These are phyloP conservation scores for Suhomyces guaymorum DNA, from an alignment of 1,139 yeast species.

Conservation along the genomic window DNA sequence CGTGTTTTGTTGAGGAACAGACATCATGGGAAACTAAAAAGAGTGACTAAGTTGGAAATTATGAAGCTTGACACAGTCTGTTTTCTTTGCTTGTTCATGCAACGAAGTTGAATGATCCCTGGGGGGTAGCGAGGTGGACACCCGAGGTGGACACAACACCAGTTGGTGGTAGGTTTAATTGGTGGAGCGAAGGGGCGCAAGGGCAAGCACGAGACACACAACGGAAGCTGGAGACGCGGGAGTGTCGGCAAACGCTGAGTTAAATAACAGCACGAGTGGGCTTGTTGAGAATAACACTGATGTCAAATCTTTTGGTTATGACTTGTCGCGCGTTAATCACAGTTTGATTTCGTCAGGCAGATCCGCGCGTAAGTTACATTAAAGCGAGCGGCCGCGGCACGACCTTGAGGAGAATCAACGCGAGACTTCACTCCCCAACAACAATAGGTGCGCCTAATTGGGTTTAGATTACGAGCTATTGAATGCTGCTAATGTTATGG, in stretches of 20 bases:
- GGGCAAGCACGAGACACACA: not conserved
- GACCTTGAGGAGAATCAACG: conserved; percentile 1
- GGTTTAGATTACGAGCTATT: no score
- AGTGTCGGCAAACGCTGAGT: no score
- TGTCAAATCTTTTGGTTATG: not conserved
- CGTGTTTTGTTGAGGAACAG: conserved; percentile 4
- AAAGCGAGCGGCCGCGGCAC: not conserved
- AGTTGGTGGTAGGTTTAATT: no score
- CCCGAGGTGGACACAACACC: no score
- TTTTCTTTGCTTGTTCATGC: no score
- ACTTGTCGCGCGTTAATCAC: conserved; percentile 4
- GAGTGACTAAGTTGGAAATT: conserved; percentile 15
- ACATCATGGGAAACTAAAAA: conserved; percentile 7
- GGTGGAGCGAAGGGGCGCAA: not conserved
- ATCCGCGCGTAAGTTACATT: conserved; percentile 2
- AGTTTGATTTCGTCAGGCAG: conserved; percentile 6
- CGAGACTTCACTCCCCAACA: not conserved
- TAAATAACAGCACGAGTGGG: no score
- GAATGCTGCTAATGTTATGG: no score
- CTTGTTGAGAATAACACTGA: conserved; percentile 2
- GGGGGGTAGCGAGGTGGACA: not conserved
- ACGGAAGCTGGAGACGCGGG: not conserved
- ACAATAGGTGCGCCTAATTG: no score
- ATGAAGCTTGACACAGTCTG: no score
- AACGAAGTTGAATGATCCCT: not conserved